phyloP scores from a whole-genome alignment of 176 grass and related monocot genomes.

The Oryza brachyantha region DNA sequence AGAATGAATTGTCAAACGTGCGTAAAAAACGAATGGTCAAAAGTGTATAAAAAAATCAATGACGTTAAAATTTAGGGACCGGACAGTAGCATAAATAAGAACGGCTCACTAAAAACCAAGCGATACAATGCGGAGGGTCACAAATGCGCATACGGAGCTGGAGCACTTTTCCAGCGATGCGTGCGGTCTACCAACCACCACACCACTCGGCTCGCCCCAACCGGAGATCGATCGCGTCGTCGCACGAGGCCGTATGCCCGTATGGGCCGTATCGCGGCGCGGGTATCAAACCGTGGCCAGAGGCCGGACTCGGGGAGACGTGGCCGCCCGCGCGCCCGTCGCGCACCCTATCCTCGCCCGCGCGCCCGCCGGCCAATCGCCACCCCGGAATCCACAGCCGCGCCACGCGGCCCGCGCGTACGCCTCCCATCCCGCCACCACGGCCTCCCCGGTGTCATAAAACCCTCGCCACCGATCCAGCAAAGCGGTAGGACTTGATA shows the following conservation, averaged over 20 bases:
- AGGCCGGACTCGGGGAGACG: constrained; percentile 25
- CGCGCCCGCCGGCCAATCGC: neutral
- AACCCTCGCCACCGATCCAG: neutral
- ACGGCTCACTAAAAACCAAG: neutral
- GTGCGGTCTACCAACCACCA: constrained; percentile 19
- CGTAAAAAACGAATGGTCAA: too few species aligned
- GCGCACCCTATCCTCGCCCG: neutral
- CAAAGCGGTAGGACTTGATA: too few species aligned
- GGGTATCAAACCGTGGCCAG: neutral
- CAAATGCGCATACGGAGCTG: neutral
- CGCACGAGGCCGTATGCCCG: neutral
- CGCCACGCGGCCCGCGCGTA: constrained; percentile 3
- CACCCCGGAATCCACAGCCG: constrained; percentile 2
- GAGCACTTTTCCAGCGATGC: constrained; percentile 18
- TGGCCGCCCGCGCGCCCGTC: constrained; percentile 41
- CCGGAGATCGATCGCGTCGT: neutral
- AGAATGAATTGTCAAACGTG: too few species aligned
- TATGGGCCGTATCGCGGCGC: too few species aligned
- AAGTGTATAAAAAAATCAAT: too few species aligned
- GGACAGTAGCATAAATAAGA: too few species aligned
- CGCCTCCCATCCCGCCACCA: neutral
- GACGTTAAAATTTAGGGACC: too few species aligned
- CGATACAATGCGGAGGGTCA: neutral
- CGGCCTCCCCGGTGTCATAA: constrained; percentile 15
- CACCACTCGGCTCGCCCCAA: neutral